phyloP scores from a whole-genome alignment of 306 rosid species.

The Abrus precatorius region DNA sequence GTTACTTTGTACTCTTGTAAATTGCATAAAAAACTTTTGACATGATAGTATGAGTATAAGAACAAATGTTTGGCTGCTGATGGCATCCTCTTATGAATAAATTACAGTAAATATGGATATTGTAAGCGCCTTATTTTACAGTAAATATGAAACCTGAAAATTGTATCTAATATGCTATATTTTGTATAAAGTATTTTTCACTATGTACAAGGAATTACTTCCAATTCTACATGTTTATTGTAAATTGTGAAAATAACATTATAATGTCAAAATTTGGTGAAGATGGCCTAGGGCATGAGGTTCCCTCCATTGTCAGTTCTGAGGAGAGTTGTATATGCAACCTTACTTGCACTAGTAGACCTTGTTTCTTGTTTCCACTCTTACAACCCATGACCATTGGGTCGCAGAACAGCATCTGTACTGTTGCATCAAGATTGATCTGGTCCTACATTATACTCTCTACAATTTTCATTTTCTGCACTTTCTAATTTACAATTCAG shows the following conservation, averaged over 20 bases:
- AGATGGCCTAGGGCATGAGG: not conserved
- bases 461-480: not conserved
- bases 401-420: not conserved
- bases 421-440: not conserved
- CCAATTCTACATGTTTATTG: conserved; percentile 1
- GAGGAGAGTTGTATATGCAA: not conserved
- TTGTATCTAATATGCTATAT: not conserved
- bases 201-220: conserved; percentile 9
- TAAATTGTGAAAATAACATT: not conserved
- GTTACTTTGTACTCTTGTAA: conserved; percentile 14
- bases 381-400: conserved; percentile 20
- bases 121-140: not conserved
- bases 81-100: conserved; percentile 13
- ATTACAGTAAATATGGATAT: conserved; percentile 19
- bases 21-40: not conserved
- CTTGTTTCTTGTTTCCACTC: conserved; percentile 13
- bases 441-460: conserved; percentile 33
- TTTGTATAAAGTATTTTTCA: not conserved
- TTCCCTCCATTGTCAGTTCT: not conserved
- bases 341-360: not conserved
- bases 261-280: not conserved
- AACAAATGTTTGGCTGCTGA: conserved; percentile 26
- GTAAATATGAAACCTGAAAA: conserved; percentile 28
- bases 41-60: not conserved
- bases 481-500: not conserved